phyloP scores from a whole-genome alignment of 2,329 filamentous ascomycete genomes.

The Blastomyces parvus region DNA sequence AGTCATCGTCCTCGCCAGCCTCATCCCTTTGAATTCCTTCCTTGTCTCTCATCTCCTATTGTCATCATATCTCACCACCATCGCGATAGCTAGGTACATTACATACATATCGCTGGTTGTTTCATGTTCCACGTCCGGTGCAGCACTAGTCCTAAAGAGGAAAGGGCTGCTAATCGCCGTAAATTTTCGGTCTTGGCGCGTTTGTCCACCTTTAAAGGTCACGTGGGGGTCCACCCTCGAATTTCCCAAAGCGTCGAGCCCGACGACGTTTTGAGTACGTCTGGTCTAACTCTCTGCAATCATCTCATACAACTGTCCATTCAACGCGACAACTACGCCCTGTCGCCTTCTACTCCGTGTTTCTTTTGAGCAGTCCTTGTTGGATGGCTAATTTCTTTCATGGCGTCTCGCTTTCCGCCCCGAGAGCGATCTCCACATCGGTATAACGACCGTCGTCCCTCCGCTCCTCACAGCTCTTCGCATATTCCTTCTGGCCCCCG shows the following conservation, averaged over 20 bases:
- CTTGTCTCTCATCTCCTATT: not conserved
- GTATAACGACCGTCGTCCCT: conserved; percentile 62
- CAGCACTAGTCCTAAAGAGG: not conserved
- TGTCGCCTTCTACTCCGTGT: not conserved
- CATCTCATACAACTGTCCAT: not conserved
- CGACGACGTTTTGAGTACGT: not conserved
- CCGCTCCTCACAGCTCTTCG: conserved; percentile 49
- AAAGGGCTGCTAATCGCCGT: not conserved
- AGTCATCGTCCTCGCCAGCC: too few species aligned
- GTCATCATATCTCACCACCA: not conserved
- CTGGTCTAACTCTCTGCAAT: not conserved
- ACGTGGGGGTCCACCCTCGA: not conserved
- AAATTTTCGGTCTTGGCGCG: too few species aligned
- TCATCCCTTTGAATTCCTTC: too few species aligned
- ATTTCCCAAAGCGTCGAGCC: not conserved
- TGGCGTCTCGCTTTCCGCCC: conserved; percentile 53
- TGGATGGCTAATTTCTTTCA: conserved; percentile 24
- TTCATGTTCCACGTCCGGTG: not conserved
- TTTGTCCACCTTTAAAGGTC: not conserved
- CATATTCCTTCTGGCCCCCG: conserved; percentile 44
- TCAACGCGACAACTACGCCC: not conserved
- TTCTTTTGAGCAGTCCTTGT: not conserved
- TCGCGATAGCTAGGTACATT: too few species aligned
- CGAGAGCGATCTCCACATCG: conserved; percentile 62
- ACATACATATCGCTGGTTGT: too few species aligned